Base-by-base conservation (phyloP, 495 filamentous ascomycete genomes). In the Daldinia loculata region DNA sequence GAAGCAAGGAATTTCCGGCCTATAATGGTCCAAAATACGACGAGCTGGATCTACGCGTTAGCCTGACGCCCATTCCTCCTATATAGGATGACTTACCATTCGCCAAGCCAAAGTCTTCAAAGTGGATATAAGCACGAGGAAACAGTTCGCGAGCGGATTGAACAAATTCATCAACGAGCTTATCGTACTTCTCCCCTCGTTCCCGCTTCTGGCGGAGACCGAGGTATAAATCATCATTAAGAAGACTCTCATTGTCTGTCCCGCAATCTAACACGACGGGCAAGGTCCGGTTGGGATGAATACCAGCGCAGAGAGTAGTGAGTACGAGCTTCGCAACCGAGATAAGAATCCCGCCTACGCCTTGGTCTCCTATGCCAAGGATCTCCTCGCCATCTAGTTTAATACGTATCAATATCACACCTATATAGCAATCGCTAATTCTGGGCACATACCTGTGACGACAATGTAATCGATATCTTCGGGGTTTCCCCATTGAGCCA, bases 391-490 rank as follows among this genome's bases (percentile, higher is more conserved):
- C 78, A 72, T 82, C 78, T 81, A 30, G 26, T 15, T 52, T 38
- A 9, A 48, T 65, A 15, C 67, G 69, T 43, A 17, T 61, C 11
- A 30, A 59, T 32, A 51, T 52, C 34, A 43, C 2, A 62, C 14
- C 30, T 26, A 19, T 17, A 3, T 52, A n/a, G 39, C 43, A 51
- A 15, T 4, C 17, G 12, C 9, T 3, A 3, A n/a, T 43, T 39
- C 17, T 24, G 11, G 2, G 56, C 4, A 60, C 67, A 41, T 75
- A 83, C 94, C 93, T 51, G 91, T 93, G 8, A 95, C 93, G 6
- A 95, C 93, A 64, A 97, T 94, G 67, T 97, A 92, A 75, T 97
- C 94, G 36, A 97, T 86, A 57, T 96, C 93, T 1, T 93, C 90
- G 0, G 84, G 77, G 9, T 77, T 81, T 1, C 89, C 91, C 83